These are phyloP conservation scores for Trametopsis cervina DNA, from an alignment of 768 basidiomycete genomes.

Conservation along the genomic window DNA sequence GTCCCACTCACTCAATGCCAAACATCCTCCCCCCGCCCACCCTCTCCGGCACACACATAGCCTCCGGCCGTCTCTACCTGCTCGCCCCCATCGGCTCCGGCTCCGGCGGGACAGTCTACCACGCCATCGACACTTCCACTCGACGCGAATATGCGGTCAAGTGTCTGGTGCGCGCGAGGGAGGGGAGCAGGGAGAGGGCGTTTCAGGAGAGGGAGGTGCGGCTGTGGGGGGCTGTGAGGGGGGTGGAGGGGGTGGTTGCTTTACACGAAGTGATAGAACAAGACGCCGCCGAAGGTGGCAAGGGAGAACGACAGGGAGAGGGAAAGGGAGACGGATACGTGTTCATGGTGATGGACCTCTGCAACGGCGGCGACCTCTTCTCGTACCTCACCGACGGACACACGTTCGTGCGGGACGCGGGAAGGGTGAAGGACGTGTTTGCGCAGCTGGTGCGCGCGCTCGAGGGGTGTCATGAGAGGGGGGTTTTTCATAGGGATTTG, in stretches of 20 bases:
- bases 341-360: conserved; percentile 54
- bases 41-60: conserved; percentile 20
- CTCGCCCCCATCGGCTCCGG: conserved; percentile 18
- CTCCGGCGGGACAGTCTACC: conserved; percentile 21
- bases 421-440: conserved; percentile 38
- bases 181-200: no score
- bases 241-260: conserved; percentile 57
- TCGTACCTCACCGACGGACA: conserved; percentile 29
- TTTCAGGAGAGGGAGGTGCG: conserved; percentile 60
- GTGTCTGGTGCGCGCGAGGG: conserved; percentile 19
- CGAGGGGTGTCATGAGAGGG: conserved; percentile 37
- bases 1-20: not conserved
- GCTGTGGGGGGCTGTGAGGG: conserved; percentile 44
- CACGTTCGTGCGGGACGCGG: conserved; percentile 34
- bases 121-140: conserved; percentile 15
- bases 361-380: conserved; percentile 36
- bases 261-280: conserved; percentile 38
- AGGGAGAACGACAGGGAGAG: no score
- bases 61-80: conserved; percentile 19
- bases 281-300: no score
- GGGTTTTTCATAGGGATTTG: conserved; percentile 48
- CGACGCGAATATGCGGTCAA: conserved; percentile 21
- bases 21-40: conserved; percentile 1
- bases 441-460: conserved; percentile 46
- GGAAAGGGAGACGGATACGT: conserved; percentile 51